Evolutionary conservation across 2,329 filamentous ascomycete species (phyloP).

Genomic region (Pyrenochaeta sp.): DNA sequence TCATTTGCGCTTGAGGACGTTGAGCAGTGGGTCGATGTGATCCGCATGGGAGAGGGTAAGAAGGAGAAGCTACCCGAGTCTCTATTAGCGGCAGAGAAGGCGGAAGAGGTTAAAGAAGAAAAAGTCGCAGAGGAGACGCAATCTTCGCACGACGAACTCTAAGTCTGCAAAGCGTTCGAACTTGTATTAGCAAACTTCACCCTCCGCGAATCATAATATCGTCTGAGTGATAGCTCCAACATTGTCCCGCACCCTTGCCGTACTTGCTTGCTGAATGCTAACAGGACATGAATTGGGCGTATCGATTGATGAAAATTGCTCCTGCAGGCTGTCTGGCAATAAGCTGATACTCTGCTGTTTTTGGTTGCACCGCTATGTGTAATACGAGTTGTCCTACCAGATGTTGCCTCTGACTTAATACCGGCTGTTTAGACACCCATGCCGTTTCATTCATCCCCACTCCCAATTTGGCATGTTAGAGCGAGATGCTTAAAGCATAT

Average conservation of each 20-base stretch:
- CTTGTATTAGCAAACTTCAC: background rate
- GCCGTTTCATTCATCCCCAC: background rate
- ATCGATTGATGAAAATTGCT: no score
- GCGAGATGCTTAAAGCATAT: background rate
- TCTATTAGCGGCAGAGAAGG: slow-evolving; percentile 44
- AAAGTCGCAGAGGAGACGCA: slow-evolving; percentile 28
- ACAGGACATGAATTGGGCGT: no score
- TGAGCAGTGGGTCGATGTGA: slow-evolving; percentile 89
- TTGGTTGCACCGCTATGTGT: no score
- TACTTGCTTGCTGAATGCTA: background rate
- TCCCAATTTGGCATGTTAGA: background rate
- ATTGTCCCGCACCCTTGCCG: background rate
- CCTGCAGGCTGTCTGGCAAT: no score
- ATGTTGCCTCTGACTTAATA: background rate
- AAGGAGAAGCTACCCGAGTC: slow-evolving; percentile 74
- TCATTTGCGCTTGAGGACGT: slow-evolving; percentile 68
- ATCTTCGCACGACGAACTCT: slow-evolving; percentile 39
- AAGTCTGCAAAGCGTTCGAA: background rate
- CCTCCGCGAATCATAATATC: background rate
- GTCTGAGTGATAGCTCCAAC: background rate
- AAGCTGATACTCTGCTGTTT: no score
- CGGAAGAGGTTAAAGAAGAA: slow-evolving; percentile 25
- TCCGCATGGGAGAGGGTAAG: slow-evolving; percentile 84
- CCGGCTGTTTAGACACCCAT: slow-evolving; percentile 3
- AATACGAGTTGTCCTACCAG: background rate